Base-by-base conservation (phyloP, 495 filamentous ascomycete genomes). In the Thozetella sp. region DNA sequence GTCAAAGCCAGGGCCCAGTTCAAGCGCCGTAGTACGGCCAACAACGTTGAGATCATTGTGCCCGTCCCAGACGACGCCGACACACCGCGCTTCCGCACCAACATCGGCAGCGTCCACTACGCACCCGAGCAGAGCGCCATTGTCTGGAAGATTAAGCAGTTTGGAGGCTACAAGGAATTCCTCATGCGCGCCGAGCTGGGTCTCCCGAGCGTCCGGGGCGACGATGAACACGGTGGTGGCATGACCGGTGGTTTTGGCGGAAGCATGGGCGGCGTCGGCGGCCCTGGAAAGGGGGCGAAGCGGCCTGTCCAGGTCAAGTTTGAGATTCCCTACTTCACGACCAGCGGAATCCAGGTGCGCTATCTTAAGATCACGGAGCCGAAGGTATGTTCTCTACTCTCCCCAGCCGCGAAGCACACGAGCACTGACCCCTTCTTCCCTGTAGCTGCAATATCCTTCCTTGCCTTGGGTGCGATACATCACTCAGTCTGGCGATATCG, bases 61-160 rank as follows among this genome's bases (percentile, higher is more conserved):
- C 96, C 96, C 4, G 96, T 99, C 12, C 96, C 96, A 25, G 95
- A 98, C 67, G 96, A 99, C 68, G 96, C 96, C 58, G 95, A 98
- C 73, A 92, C 90, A 1, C 96, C 96, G 11, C 88, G 96, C 51
- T 99, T 99, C 84, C 88, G 96, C 51, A 98, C 96, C 19, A 98
- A 97, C 72, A 94, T 99, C 63, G 96, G 96, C 25, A 89, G 87
- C 22, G 96, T 99, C n/a, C 95, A 98, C 75, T 99, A 99, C 72
- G 94, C 94, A 12, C 96, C 96, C 9, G 96, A 99, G 73, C 92
- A 96, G 68, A 94, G 92, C 45, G 93, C 96, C 27, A 99, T 99
- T 61, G 88, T 99, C 61, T 99, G 96, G 96, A 98, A 98, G 82
- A 99, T 99, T 79, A 99, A 99, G 83, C 96, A 99, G 67, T 99